phyloP scores from a whole-genome alignment of 2,329 filamentous ascomycete species.

The Pyrenophora seminiperda region DNA sequence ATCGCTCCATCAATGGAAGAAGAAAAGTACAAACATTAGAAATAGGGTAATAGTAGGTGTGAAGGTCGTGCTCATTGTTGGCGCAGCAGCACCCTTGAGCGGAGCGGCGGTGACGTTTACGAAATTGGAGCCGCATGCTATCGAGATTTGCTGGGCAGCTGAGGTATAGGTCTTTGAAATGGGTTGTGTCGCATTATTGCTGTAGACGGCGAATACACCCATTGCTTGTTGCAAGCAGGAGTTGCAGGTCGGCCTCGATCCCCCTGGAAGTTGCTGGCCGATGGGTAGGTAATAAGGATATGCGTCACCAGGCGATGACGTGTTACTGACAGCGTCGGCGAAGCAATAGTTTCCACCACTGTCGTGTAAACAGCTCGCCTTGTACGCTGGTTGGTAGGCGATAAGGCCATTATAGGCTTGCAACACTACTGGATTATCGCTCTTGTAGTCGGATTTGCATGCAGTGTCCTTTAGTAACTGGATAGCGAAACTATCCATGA shows the following conservation, averaged over 20 bases:
- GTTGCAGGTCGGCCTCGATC: conserved; percentile 73
- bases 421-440: conserved; percentile 70
- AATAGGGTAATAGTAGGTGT: conserved; percentile 41
- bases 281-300: conserved; percentile 88
- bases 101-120: conserved; percentile 57
- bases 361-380: conserved; percentile 78
- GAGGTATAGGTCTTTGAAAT: conserved; percentile 71
- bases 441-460: conserved; percentile 73
- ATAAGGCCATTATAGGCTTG: conserved; percentile 77
- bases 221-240: conserved; percentile 80
- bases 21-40: conserved; percentile 43
- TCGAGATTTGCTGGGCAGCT: conserved; percentile 76
- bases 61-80: conserved; percentile 28
- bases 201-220: conserved; percentile 74
- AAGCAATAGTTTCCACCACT: conserved; percentile 73
- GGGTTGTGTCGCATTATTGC: conserved; percentile 67
- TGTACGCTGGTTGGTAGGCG: conserved; percentile 78
- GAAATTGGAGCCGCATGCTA: conserved; percentile 62
- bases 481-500: conserved; percentile 68
- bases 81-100: conserved; percentile 40
- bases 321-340: conserved; percentile 81
- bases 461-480: conserved; percentile 66
- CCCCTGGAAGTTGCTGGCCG: conserved; percentile 70
- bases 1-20: conserved; percentile 36
- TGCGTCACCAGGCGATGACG: conserved; percentile 69